phyloP scores from a whole-genome alignment of 345 rosid genomes.

The Linum lewisii region DNA sequence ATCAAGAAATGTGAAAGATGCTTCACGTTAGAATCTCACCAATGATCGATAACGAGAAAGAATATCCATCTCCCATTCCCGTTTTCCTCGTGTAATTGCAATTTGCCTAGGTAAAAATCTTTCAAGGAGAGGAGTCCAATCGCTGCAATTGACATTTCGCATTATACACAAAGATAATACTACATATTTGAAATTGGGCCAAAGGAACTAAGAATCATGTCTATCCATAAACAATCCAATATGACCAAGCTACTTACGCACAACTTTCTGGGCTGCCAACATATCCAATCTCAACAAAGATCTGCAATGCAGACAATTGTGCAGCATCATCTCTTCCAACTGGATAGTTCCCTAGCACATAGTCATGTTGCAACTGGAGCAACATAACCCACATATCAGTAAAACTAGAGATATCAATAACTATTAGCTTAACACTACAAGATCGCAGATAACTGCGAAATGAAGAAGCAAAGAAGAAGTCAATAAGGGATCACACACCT shows the following conservation, averaged over 20 bases:
- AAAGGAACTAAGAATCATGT: neutral
- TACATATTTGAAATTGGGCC: neutral
- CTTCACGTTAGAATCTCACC: constrained; percentile 37
- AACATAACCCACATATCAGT: constrained; percentile 18
- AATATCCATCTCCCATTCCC: constrained; percentile 93
- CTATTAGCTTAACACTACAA: neutral
- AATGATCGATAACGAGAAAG: constrained; percentile 75
- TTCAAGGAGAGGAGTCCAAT: constrained; percentile 87
- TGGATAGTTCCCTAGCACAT: constrained; percentile 90
- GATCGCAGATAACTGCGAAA: neutral
- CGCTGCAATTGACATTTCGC: constrained; percentile 30
- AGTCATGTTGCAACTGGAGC: constrained; percentile 92
- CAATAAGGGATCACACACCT: constrained; percentile 39
- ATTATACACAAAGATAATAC: neutral
- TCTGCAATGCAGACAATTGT: constrained; percentile 88
- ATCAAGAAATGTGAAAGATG: neutral
- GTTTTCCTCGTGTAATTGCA: constrained; percentile 89
- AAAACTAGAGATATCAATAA: constrained; percentile 6
- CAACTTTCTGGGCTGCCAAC: constrained; percentile 75
- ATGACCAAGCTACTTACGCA: constrained; percentile 43
- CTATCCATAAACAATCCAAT: neutral
- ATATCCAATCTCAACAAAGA: constrained; percentile 86
- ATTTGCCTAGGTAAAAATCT: constrained; percentile 87
- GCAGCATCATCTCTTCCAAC: constrained; percentile 99
- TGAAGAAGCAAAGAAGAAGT: constrained; percentile 2